phyloP scores from a whole-genome alignment of 345 rosid genomes.

The Salix viminalis region DNA sequence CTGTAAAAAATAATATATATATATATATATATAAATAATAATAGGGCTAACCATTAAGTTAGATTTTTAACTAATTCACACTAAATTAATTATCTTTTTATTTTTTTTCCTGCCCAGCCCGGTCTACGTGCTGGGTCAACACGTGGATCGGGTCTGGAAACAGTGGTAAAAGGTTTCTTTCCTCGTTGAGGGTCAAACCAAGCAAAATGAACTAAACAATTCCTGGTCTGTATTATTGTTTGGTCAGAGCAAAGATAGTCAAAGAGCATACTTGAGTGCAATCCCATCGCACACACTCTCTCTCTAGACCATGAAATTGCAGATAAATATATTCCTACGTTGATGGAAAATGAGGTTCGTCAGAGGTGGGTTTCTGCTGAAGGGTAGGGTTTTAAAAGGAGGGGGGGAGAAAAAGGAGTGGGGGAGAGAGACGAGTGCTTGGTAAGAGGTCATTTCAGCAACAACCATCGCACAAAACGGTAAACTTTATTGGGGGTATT shows the following conservation, averaged over 20 bases:
- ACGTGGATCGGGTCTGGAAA: too few species aligned
- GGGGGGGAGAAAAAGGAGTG: neutral
- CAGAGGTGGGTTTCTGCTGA: constrained; percentile 5
- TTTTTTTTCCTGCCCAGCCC: too few species aligned
- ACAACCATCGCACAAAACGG: constrained; percentile 33
- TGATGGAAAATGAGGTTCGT: neutral
- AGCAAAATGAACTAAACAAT: neutral
- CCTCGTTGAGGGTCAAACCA: constrained; percentile 1
- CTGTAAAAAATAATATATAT: too few species aligned
- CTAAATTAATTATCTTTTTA: too few species aligned
- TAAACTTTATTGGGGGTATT: neutral
- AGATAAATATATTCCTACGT: constrained; percentile 4
- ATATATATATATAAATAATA: too few species aligned
- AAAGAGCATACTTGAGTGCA: constrained; percentile 48
- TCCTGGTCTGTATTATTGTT: constrained; percentile 7
- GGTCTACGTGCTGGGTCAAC: too few species aligned
- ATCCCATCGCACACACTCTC: constrained; percentile 30
- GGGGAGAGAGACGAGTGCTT: constrained; percentile 13
- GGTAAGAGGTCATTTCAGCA: constrained; percentile 55
- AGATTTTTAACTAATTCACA: too few species aligned
- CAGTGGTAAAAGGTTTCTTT: neutral
- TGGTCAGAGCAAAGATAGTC: constrained; percentile 48
- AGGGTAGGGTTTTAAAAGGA: neutral
- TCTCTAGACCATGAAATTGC: neutral
- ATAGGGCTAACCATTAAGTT: too few species aligned